Evolutionary conservation across 2,329 filamentous ascomycete species (phyloP), one percentile per base, ranked within the genome.

Genomic region (Arthrobotrys musiformis): DNA sequence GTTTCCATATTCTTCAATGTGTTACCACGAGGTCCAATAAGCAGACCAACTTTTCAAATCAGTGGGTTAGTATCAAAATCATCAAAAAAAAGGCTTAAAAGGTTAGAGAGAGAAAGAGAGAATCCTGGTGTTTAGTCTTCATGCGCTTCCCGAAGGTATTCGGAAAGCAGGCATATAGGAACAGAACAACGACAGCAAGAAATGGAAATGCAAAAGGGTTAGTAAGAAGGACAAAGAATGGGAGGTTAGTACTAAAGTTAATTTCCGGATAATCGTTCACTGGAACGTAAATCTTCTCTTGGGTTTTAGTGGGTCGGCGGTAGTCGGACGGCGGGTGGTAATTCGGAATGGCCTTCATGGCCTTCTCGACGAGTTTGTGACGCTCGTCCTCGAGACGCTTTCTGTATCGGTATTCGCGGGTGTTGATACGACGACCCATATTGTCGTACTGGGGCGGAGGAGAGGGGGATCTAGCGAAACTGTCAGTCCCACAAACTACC

Each of bases 231-330:
- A 78, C 70, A 81, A 83, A 82, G 72, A 81, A 79, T 81, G 76
- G 80, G 79, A 82, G 77, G 78, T 80, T 81, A 89, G 94, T 97
- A 99, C 95, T 99, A 93, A 99, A 99, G 91, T 99, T 99, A 91
- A 99, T 98, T 86, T 99, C 95, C 88, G 95, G 95, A 85, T 99
- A 99, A 86, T 99, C 95, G 90, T 99, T 99, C 87, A 99, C 95
- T 84, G 95, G 95, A 85, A 99, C 95, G 85, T 99, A 99, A 92
- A 99, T 96, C 89, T 99, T 99, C 89, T 99, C 95, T 86, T 99
- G 95, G 84, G 95, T 99, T 92, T 99, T 99, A 84, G 94, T 98
- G 79, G 95, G 95, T 82, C 95, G 93, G 85, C 95, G 93, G 85
- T 99, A 99, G 85, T 99, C 95, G 88, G 94, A 93, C 75, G 95